phyloP scores from a whole-genome alignment of 805 yeast genomes.

The Grigorovia yakushimaensis region DNA sequence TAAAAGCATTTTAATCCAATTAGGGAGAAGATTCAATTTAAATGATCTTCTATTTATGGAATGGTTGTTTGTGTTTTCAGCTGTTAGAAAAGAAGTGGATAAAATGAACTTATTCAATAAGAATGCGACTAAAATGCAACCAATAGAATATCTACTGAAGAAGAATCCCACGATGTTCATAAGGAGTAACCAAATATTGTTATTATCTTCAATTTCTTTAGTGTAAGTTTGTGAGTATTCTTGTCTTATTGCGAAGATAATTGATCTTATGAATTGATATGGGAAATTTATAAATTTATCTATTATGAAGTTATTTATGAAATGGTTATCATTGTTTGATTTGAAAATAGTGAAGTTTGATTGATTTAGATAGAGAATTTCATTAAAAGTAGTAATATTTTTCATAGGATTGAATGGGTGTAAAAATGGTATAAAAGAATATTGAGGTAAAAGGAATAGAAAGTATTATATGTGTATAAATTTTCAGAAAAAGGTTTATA shows the following conservation, averaged over 20 bases:
- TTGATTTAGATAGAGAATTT: constrained; percentile 21
- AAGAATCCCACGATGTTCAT: constrained; percentile 33
- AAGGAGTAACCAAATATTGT: background rate
- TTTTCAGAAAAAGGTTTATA: no score
- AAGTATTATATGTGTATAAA: no score
- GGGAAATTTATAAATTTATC: constrained; percentile 10
- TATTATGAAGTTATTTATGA: constrained; percentile 6
- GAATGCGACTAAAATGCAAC: constrained; percentile 50
- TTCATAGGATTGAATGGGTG: background rate
- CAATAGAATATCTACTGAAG: constrained; percentile 40
- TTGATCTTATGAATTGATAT: constrained; percentile 9
- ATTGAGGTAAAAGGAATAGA: no score
- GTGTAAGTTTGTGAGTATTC: constrained; percentile 15
- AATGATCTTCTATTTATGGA: background rate
- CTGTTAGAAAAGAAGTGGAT: constrained; percentile 16
- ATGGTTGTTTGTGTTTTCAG: background rate
- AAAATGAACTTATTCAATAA: constrained; percentile 47
- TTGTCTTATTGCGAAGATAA: constrained; percentile 9
- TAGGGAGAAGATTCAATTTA: constrained; percentile 1
- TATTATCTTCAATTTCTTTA: background rate
- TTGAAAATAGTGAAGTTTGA: constrained; percentile 12
- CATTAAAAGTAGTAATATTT: constrained; percentile 2
- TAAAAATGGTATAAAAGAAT: no score
- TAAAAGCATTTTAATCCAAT: constrained; percentile 28
- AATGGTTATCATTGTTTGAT: constrained; percentile 15